Conservation (phyloP, 441 rosid species). For the Euphorbia schlechtendalii region DNA sequence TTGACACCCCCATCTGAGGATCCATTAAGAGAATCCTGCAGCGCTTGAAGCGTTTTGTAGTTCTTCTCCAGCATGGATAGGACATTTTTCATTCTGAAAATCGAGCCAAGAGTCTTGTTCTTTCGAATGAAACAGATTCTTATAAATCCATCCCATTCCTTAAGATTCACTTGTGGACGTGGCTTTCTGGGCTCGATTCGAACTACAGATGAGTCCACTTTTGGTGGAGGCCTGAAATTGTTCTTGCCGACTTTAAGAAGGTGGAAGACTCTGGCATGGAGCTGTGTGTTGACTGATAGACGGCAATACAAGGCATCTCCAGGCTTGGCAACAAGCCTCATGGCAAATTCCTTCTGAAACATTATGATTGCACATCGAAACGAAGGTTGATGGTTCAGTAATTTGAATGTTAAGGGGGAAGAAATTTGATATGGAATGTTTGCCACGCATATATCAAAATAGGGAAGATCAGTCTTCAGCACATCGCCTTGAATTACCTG, state of each 20-base stretch:
- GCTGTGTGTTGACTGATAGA: constrained; percentile 76
- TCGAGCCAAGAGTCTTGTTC: constrained; percentile 79
- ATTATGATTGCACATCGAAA: constrained; percentile 86
- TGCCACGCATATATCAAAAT: constrained; percentile 83
- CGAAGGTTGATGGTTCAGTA: constrained; percentile 60
- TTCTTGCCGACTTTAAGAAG: constrained; percentile 93
- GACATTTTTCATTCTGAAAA: constrained; percentile 69
- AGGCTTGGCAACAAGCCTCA: constrained; percentile 85
- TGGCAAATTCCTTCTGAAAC: constrained; percentile 94
- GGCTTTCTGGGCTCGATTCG: constrained; percentile 86
- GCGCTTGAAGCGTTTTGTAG: constrained; percentile 64
- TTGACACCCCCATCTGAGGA: constrained; percentile 12
- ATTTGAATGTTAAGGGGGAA: constrained; percentile 60
- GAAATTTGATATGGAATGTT: constrained; percentile 87
- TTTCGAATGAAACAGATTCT: constrained; percentile 81
- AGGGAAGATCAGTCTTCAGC: constrained; percentile 75
- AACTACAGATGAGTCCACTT: constrained; percentile 94
- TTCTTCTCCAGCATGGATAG: constrained; percentile 71
- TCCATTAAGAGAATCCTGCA: constrained; percentile 32
- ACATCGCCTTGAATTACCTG: constrained; percentile 94
- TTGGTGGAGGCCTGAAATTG: constrained; percentile 92
- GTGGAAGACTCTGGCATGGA: constrained; percentile 76
- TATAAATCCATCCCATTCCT: constrained; percentile 87
- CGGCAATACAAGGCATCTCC: constrained; percentile 85
- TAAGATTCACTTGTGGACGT: constrained; percentile 48